Base-by-base conservation (phyloP, 75 land plant genomes). In the Azolla pinnata region DNA sequence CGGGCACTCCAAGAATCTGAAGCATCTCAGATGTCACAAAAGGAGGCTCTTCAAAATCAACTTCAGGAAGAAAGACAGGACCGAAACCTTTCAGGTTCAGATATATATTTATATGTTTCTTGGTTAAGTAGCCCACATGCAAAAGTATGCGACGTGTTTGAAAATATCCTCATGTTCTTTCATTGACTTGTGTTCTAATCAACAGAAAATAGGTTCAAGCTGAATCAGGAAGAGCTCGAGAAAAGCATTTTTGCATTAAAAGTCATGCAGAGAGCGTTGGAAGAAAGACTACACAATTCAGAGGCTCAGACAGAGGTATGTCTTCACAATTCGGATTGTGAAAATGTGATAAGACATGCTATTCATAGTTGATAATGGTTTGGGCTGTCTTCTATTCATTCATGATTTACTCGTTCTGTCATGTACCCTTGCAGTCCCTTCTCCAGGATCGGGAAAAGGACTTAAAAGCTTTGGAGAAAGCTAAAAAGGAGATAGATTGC, bases 1-100 rank as follows among this genome's bases (percentile, higher is more conserved):
- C 92, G 76, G 24, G 77, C 83, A 75, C 90, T 78, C 33, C 79
- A 77, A 64, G 86, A 83, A 49, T 58, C 72, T 3, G 96, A 88
- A 59, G 76, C 64, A 19, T 70, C 47, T 25, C 67, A 75, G 28
- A 21, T 66, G 9, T 17, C 28, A 17, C 84, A 88, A 61, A 76
- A 72, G 34, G 80, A 77, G 38, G 71, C 75, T 32, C 70, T 78
- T 1, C 33, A 40, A 55, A 62, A 54, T 29, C 65, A 63, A 55
- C 45, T 85, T 40, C 68, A 79, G 25, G 59, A 56, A 4, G 76
- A 72, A 25, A 81, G 78, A 67, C 71, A 33, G 44, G 70, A 67
- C 47, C 80, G 65, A 63, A 54, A 44, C 44, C 82, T 85, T 34
- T 30, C 62, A 57, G 89, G 95, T 85, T 34, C n/a, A 31, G 14